Evolutionary conservation across 768 basidiomycete genomes (phyloP).

Genomic region (Hygrocybe coccinea): DNA sequence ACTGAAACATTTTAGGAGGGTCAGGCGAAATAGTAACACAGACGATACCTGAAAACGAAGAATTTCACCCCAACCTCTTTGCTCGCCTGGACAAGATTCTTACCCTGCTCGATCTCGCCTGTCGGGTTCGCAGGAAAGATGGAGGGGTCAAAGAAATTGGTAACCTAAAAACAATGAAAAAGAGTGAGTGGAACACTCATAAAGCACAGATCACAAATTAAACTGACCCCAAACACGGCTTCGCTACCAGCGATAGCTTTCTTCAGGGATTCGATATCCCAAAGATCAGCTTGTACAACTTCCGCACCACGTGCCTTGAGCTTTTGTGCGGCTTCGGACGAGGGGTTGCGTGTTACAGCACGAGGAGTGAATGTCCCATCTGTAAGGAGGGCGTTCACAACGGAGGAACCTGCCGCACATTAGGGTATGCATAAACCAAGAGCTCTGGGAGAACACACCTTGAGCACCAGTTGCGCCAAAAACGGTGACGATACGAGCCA

Average conservation of each 20-base stretch:
- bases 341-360: conserved; percentile 13
- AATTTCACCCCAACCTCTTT: conserved; percentile 21
- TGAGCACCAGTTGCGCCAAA: conserved; percentile 10
- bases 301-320: conserved; percentile 10
- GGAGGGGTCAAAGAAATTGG: conserved; percentile 22
- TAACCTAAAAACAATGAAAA: conserved; percentile 15
- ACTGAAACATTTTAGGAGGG: neutral
- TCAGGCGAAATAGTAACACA: neutral
- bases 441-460: neutral
- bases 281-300: conserved; percentile 14
- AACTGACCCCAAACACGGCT: conserved; percentile 16
- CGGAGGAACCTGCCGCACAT: conserved; percentile 6
- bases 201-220: neutral
- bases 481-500: conserved; percentile 9
- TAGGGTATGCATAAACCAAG: neutral
- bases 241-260: conserved; percentile 17
- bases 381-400: conserved; percentile 10
- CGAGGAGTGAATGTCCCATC: conserved; percentile 18
- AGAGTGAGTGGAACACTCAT: no score
- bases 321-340: conserved; percentile 6
- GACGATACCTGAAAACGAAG: conserved; percentile 25
- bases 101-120: conserved; percentile 23
- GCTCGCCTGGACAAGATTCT: conserved; percentile 28
- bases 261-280: conserved; percentile 9
- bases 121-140: conserved; percentile 12